phyloP scores from a whole-genome alignment of 2,329 filamentous ascomycete genomes.

The Penicillium sp. region DNA sequence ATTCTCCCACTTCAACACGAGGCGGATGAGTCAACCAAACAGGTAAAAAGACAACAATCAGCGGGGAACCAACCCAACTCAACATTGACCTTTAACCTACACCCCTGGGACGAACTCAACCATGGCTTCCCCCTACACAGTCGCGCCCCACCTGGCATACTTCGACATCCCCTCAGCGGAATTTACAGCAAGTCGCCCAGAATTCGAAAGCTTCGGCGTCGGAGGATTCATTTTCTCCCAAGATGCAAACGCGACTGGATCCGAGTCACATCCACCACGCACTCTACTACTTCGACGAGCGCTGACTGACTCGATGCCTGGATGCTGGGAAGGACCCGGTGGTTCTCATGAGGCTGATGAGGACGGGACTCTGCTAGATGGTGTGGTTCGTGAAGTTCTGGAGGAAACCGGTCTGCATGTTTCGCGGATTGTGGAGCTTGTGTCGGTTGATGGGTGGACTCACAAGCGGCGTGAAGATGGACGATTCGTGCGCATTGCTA shows the following conservation, averaged over 20 bases:
- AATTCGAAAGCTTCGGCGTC: constrained; percentile 30
- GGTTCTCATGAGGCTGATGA: constrained; percentile 48
- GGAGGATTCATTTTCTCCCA: constrained; percentile 33
- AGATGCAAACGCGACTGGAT: neutral
- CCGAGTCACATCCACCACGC: constrained; percentile 12
- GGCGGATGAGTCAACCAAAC: no score
- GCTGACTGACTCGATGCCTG: constrained; percentile 39
- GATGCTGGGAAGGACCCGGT: constrained; percentile 54
- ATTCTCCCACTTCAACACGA: no score
- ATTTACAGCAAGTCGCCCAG: constrained; percentile 27
- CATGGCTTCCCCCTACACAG: constrained; percentile 20
- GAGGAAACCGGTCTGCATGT: constrained; percentile 55
- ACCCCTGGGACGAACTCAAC: neutral
- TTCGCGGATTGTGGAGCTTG: constrained; percentile 43
- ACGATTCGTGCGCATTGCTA: constrained; percentile 25
- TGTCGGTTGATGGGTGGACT: constrained; percentile 37
- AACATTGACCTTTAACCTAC: neutral
- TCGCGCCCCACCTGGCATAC: constrained; percentile 32
- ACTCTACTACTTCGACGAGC: constrained; percentile 50
- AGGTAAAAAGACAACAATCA: no score
- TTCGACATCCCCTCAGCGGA: constrained; percentile 28
- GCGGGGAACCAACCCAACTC: no score
- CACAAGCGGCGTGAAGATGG: constrained; percentile 21
- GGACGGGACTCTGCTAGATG: constrained; percentile 52
- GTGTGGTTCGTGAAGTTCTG: constrained; percentile 51